A percentile compares a stretch with the other conserved stretches of the same genome.
These are phyloP conservation scores for Pistacia atlantica DNA, from an alignment of 345 rosid species.

Conservation along the genomic window DNA sequence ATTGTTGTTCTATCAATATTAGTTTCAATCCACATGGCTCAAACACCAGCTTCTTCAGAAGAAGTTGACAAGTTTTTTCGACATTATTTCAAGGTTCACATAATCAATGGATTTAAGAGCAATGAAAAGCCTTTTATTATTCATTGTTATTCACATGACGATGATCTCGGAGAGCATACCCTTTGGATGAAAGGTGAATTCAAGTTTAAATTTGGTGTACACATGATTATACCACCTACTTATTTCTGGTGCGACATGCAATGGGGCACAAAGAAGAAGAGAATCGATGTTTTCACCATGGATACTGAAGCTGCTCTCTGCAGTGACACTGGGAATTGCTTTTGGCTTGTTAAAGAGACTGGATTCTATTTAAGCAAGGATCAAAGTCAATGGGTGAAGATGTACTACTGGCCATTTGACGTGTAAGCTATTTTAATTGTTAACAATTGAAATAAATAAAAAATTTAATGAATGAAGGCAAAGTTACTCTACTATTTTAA, in stretches of 20 bases:
- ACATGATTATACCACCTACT: not conserved
- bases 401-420: conserved; percentile 8
- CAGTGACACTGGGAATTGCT: not conserved
- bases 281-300: not conserved
- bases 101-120: conserved; percentile 7
- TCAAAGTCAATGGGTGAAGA: not conserved
- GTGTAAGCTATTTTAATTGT: no score
- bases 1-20: not conserved
- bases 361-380: conserved; percentile 1
- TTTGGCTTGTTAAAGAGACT: not conserved
- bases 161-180: conserved; percentile 12
- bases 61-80: not conserved
- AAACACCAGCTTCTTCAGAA: not conserved
- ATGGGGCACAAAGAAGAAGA: not conserved
- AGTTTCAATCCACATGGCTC: not conserved
- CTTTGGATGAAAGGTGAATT: not conserved
- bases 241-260: not conserved
- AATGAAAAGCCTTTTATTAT: conserved; percentile 8
- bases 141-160: conserved; percentile 13
- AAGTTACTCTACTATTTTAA: no score
- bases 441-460: not conserved
- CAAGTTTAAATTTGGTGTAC: not conserved
- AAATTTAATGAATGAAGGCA: no score
- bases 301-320: not conserved
- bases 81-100: not conserved